These are phyloP conservation scores for Fusarium liriodendri DNA, from an alignment of 2,329 filamentous ascomycete species.

Conservation along the genomic window DNA sequence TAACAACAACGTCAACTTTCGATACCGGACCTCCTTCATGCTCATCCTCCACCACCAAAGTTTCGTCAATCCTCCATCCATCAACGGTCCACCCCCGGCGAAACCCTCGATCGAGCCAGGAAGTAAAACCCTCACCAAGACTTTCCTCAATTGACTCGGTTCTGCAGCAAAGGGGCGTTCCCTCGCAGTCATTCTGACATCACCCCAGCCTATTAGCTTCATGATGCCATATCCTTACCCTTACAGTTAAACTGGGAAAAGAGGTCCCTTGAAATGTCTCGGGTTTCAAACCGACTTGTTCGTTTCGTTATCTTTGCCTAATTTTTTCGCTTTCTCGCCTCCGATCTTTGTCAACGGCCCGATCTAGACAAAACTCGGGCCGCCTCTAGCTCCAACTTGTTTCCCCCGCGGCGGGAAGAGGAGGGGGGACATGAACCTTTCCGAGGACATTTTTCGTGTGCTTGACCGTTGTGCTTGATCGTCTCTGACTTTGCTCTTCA, in stretches of 20 bases:
- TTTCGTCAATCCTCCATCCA: not conserved
- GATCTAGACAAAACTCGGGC: conserved; percentile 34
- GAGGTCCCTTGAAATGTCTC: conserved; percentile 16
- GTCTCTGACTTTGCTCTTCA: conserved; percentile 1
- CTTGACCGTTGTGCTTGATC: conserved; percentile 15
- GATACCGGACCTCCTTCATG: not conserved
- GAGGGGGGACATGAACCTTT: not conserved
- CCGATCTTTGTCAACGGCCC: conserved; percentile 26
- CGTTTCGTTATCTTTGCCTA: conserved; percentile 5
- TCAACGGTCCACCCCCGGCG: conserved; percentile 23
- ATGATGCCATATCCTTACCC: conserved; percentile 10
- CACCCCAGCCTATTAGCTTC: conserved; percentile 13
- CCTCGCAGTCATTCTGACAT: conserved; percentile 30
- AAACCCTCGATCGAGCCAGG: conserved; percentile 13
- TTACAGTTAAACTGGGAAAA: not conserved
- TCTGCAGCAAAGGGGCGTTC: conserved; percentile 30
- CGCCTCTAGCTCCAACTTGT: conserved; percentile 25
- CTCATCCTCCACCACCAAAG: not conserved
- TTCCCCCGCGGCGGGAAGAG: not conserved
- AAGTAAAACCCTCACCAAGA: conserved; percentile 27
- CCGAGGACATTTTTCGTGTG: not conserved
- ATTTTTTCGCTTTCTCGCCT: not conserved
- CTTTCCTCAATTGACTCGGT: conserved; percentile 15
- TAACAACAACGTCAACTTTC: conserved; percentile 4
- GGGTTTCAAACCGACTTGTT: conserved; percentile 18